Evolutionary conservation across 371 early-diverging fungal species (phyloP).

Genomic region (Rhizopus arrhizus): DNA sequence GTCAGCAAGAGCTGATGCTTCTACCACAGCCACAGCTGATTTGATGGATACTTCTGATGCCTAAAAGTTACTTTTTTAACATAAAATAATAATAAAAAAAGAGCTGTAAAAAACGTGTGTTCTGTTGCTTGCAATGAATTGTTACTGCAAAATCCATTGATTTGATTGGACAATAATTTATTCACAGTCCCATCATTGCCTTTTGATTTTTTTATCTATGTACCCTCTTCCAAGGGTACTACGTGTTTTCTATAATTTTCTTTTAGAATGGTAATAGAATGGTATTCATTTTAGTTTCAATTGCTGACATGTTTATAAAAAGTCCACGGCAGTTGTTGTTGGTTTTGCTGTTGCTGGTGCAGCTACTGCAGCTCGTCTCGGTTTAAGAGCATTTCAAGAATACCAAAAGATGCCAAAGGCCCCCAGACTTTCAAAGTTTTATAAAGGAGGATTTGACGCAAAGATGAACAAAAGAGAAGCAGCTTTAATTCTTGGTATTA

Average conservation of each 20-base stretch:
- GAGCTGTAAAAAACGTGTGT: no score
- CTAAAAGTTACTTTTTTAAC: no score
- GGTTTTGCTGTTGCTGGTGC: constrained; percentile 76
- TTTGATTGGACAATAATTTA: no score
- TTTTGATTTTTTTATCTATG: no score
- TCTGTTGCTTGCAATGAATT: no score
- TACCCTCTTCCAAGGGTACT: no score
- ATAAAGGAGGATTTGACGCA: constrained; percentile 91
- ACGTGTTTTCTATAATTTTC: no score
- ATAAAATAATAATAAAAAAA: no score
- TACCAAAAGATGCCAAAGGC: constrained; percentile 55
- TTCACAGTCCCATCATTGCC: no score
- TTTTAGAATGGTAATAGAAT: no score
- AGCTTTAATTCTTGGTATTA: constrained; percentile 84
- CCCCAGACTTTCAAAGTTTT: constrained; percentile 55
- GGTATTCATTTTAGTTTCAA: no score
- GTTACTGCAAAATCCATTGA: no score
- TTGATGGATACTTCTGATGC: constrained; percentile 26
- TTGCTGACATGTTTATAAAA: not conserved
- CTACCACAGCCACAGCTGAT: constrained; percentile 10
- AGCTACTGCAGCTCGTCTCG: constrained; percentile 69
- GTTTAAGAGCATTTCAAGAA: constrained; percentile 65
- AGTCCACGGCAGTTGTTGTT: constrained; percentile 68
- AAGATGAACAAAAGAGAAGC: constrained; percentile 95
- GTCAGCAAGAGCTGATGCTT: constrained; percentile 8